A percentile compares a stretch with the other conserved stretches of the same genome.
Conservation (phyloP, 1,284 basidiomycete species). For the Boletus semigastroideus region DNA sequence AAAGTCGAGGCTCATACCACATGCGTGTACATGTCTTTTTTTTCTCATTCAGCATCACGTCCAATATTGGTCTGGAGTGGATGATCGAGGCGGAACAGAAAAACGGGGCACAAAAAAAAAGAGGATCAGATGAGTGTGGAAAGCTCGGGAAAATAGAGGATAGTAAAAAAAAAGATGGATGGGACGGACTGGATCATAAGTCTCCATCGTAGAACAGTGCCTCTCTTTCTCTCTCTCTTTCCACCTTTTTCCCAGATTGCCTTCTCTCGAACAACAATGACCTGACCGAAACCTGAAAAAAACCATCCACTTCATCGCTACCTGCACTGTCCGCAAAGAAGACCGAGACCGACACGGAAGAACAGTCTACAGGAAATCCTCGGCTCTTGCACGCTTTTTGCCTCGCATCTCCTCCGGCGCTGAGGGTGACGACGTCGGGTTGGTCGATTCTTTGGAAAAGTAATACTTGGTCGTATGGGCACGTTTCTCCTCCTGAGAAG, state of each 20-base stretch:
- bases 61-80: slow-evolving; percentile 6
- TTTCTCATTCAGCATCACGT: slow-evolving; percentile 6
- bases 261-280: slow-evolving; percentile 17
- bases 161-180: slow-evolving; percentile 27
- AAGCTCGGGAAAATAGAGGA: slow-evolving; percentile 15
- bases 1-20: slow-evolving; percentile 26
- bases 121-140: slow-evolving; percentile 27
- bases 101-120: neutral
- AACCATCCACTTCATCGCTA: slow-evolving; percentile 32
- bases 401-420: slow-evolving; percentile 60
- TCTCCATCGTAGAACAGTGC: slow-evolving; percentile 17
- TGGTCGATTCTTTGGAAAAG: slow-evolving; percentile 45
- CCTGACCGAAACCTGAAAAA: slow-evolving; percentile 31
- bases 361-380: slow-evolving; percentile 63
- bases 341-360: slow-evolving; percentile 28
- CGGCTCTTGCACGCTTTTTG: slow-evolving; percentile 75
- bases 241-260: neutral
- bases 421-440: slow-evolving; percentile 21
- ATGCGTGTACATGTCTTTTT: slow-evolving; percentile 16
- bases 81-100: slow-evolving; percentile 5
- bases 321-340: slow-evolving; percentile 28
- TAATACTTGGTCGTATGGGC: slow-evolving; percentile 75
- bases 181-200: slow-evolving; percentile 31
- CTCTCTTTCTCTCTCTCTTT: neutral
- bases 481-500: slow-evolving; percentile 78